phyloP scores from a whole-genome alignment of 805 yeast species.

The Wickerhamomyces xylosicus region DNA sequence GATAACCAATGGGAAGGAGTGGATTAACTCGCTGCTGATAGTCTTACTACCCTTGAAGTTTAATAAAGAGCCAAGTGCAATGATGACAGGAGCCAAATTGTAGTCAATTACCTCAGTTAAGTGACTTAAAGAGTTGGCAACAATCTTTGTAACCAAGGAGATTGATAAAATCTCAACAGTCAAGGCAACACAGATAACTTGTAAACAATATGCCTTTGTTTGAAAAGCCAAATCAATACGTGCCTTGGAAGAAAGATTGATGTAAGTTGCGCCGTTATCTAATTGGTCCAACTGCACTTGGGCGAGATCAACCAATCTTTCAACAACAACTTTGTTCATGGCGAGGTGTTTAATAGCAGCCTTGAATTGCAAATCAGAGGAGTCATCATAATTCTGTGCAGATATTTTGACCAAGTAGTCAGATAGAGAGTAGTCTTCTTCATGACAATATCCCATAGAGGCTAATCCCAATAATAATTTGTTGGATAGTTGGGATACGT shows the following conservation, averaged over 20 bases:
- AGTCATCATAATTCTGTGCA: slow-evolving; percentile 16
- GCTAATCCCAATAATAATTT: slow-evolving; percentile 7
- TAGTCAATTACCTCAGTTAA: slow-evolving; percentile 44
- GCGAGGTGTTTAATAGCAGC: slow-evolving; percentile 14
- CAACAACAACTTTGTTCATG: slow-evolving; percentile 4
- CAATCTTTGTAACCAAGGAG: slow-evolving; percentile 32
- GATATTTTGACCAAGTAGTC: slow-evolving; percentile 5
- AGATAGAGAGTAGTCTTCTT: neutral
- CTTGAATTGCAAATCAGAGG: slow-evolving; percentile 12
- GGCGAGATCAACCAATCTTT: slow-evolving; percentile 12
- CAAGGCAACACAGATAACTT: slow-evolving; percentile 50
- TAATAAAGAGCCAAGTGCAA: slow-evolving; percentile 48
- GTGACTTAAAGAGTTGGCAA: slow-evolving; percentile 41
- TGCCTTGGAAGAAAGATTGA: slow-evolving; percentile 39
- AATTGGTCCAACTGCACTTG: slow-evolving; percentile 20
- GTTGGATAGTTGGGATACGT: slow-evolving; percentile 13
- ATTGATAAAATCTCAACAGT: slow-evolving; percentile 33
- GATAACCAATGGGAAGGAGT: slow-evolving; percentile 40
- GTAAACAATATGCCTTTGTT: slow-evolving; percentile 46
- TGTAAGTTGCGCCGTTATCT: slow-evolving; percentile 47
- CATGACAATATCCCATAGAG: neutral
- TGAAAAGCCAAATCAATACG: slow-evolving; percentile 39
- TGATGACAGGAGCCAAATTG: slow-evolving; percentile 37
- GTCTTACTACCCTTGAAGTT: slow-evolving; percentile 25
- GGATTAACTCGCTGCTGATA: slow-evolving; percentile 25